A percentile compares a stretch with the other conserved stretches of the same genome.
Conservation (phyloP, 805 yeast species). For the Yarrowia sp. region DNA sequence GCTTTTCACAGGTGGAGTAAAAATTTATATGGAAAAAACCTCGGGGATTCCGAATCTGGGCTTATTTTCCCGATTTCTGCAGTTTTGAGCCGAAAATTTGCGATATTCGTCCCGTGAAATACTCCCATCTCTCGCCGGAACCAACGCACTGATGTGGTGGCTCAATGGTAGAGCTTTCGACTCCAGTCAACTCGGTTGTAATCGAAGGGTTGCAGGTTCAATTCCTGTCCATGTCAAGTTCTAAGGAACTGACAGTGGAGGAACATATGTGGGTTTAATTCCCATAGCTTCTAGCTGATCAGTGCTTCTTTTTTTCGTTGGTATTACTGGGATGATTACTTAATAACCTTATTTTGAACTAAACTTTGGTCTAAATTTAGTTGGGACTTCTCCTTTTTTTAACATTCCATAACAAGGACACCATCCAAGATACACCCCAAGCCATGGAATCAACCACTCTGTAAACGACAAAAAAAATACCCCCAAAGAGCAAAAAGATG, state of each 20-base stretch:
- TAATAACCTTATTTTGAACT: background rate
- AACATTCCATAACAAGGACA: too few species aligned
- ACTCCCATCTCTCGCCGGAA: too few species aligned
- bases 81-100: too few species aligned
- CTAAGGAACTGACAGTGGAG: slow-evolving; percentile 3
- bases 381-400: background rate
- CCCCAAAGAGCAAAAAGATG: background rate
- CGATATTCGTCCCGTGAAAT: too few species aligned
- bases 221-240: background rate
- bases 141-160: slow-evolving; percentile 44
- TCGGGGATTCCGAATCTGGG: too few species aligned
- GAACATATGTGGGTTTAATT: slow-evolving; percentile 3
- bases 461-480: background rate
- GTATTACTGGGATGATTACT: background rate
- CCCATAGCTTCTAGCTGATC: slow-evolving; percentile 17
- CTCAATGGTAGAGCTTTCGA: slow-evolving; percentile 75
- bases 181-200: slow-evolving; percentile 47
- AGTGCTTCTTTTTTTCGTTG: background rate
- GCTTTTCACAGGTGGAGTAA: background rate
- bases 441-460: background rate
- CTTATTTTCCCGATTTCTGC: too few species aligned
- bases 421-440: background rate
- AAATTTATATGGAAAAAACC: too few species aligned
- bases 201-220: slow-evolving; percentile 52
- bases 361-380: too few species aligned